Conservation (phyloP, 306 rosid species). For the Begonia loranthoides region DNA sequence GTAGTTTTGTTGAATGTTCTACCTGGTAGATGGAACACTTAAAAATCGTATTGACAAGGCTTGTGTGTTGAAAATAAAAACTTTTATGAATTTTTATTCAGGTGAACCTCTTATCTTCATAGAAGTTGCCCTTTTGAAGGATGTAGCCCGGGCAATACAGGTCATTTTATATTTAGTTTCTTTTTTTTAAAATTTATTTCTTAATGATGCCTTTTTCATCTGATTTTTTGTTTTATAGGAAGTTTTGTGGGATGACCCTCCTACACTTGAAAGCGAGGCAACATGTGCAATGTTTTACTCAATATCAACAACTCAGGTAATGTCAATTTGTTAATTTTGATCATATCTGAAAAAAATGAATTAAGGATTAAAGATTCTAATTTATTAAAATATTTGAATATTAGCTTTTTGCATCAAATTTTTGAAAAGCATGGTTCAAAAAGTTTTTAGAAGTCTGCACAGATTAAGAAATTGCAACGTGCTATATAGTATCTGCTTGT, state of each 20-base stretch:
- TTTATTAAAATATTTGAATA: too few species aligned
- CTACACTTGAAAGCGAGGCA: conserved; percentile 69
- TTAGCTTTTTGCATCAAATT: too few species aligned
- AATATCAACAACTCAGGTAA: conserved; percentile 93
- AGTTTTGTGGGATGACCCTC: conserved; percentile 93
- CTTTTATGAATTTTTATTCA: conserved; percentile 8
- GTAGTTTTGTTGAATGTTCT: too few species aligned
- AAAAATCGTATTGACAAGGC: too few species aligned
- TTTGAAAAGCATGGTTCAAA: too few species aligned
- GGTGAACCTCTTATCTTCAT: conserved; percentile 89
- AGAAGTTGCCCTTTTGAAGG: conserved; percentile 81
- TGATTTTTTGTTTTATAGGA: conserved; percentile 35
- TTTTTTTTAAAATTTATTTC: conserved; percentile 7
- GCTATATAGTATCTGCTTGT: too few species aligned
- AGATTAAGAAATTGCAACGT: too few species aligned
- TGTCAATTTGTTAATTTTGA: conserved; percentile 7
- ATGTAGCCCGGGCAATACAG: conserved; percentile 68
- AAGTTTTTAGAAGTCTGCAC: too few species aligned
- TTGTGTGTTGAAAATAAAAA: too few species aligned
- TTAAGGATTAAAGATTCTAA: not conserved
- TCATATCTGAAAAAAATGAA: conserved; percentile 3
- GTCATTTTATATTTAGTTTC: conserved; percentile 19
- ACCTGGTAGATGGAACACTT: too few species aligned
- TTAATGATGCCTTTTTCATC: not conserved
- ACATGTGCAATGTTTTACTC: conserved; percentile 89